Conservation (phyloP, 352 stramenopile species). For the Phytophthora syringae region DNA sequence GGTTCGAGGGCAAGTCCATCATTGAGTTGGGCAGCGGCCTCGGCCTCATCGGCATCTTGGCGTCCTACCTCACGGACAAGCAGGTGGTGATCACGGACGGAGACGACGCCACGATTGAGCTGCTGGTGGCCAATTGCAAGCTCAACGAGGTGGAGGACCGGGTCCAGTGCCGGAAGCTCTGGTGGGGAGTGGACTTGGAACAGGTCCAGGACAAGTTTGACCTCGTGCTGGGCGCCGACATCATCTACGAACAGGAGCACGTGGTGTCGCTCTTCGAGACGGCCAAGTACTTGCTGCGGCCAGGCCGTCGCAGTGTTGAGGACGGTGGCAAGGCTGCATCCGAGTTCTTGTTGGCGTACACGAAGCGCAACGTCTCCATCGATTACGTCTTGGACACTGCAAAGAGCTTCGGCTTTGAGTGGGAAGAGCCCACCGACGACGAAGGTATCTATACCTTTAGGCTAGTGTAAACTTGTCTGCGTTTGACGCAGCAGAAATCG, state of each 20-base stretch:
- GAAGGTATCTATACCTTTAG: slow-evolving; percentile 70
- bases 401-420: slow-evolving; percentile 69
- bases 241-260: slow-evolving; percentile 72
- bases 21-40: slow-evolving; percentile 66
- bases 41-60: slow-evolving; percentile 64
- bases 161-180: slow-evolving; percentile 53
- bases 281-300: slow-evolving; percentile 50
- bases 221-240: slow-evolving; percentile 60
- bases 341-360: slow-evolving; percentile 67
- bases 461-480: slow-evolving; percentile 38
- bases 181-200: slow-evolving; percentile 55
- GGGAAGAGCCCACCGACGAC: slow-evolving; percentile 48
- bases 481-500: slow-evolving; percentile 15
- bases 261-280: slow-evolving; percentile 63
- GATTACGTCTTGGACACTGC: slow-evolving; percentile 66
- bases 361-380: slow-evolving; percentile 72
- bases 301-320: slow-evolving; percentile 23
- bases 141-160: slow-evolving; percentile 51
- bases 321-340: slow-evolving; percentile 29
- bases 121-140: slow-evolving; percentile 59
- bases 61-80: slow-evolving; percentile 59
- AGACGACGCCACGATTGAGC: slow-evolving; percentile 57
- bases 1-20: slow-evolving; percentile 46
- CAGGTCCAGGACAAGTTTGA: slow-evolving; percentile 56
- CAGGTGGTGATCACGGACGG: slow-evolving; percentile 65